Percentiles rank a stretch among this genome's conserved stretches.
Evolutionary conservation across 2,329 filamentous ascomycete species (phyloP).

Genomic region (Apiospora arundinis): DNA sequence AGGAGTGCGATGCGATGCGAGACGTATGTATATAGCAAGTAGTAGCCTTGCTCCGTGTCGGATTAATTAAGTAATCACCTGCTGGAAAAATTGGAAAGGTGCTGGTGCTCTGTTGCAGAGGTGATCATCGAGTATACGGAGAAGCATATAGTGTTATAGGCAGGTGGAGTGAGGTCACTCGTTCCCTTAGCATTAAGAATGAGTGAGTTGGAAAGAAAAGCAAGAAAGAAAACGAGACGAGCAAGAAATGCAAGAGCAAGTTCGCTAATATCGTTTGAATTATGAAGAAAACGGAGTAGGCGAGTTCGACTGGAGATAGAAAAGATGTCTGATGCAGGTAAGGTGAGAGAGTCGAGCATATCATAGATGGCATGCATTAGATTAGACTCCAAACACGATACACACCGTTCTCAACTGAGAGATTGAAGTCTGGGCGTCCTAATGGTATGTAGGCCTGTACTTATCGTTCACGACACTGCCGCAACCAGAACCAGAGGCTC

Average conservation of each 20-base stretch:
- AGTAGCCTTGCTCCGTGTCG: too few relatives aligned
- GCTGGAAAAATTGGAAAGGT: too few relatives aligned
- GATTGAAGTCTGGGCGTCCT: neutral
- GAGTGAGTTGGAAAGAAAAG: neutral
- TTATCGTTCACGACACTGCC: neutral
- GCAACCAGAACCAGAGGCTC: too few relatives aligned
- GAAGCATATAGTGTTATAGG: too few relatives aligned
- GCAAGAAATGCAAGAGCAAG: neutral
- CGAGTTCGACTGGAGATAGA: neutral
- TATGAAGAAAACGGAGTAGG: neutral
- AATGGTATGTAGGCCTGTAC: neutral
- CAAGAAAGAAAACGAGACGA: neutral
- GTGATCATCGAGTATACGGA: too few relatives aligned
- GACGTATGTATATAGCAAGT: neutral
- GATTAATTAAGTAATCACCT: too few relatives aligned
- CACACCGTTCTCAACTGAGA: neutral
- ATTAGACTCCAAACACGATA: neutral
- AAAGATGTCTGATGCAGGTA: neutral
- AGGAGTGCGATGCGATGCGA: neutral
- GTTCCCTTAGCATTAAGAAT: too few relatives aligned
- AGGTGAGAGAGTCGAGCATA: neutral
- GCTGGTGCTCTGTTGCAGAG: too few relatives aligned
- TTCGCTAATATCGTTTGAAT: neutral
- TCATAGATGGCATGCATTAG: neutral
- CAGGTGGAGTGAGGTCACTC: too few relatives aligned